Percentiles rank a stretch among this genome's conserved stretches.
Evolutionary conservation across 78 protist species (phyloP).

Genomic region (Dictyostelium firmibasis): DNA sequence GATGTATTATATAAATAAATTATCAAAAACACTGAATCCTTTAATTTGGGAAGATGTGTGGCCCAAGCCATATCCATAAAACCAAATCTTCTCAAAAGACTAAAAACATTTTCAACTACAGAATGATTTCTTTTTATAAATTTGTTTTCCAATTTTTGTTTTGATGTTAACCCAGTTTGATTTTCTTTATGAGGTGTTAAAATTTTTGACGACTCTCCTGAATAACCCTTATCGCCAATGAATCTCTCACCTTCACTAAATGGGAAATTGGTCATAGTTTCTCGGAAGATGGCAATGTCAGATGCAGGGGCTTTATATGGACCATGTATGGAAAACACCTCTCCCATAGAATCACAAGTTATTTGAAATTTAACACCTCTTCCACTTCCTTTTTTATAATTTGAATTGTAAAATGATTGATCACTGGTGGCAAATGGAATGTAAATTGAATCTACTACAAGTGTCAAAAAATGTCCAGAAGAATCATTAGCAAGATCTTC

Average conservation of each 20-base stretch:
- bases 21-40: neutral
- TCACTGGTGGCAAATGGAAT: neutral
- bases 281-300: neutral
- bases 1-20: neutral
- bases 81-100: neutral
- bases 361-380: neutral
- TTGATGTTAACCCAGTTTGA: neutral
- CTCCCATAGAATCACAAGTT: neutral
- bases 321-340: neutral
- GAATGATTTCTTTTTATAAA: neutral
- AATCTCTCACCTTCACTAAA: neutral
- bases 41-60: neutral
- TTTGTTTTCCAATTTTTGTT: neutral
- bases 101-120: neutral
- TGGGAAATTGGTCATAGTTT: neutral
- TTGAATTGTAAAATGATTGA: neutral
- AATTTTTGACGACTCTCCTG: neutral
- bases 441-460: neutral
- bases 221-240: neutral
- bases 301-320: neutral
- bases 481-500: no score
- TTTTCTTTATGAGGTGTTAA: neutral
- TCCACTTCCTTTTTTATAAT: neutral
- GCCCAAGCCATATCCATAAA: neutral
- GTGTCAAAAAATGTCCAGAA: neutral